A percentile compares a stretch with the other conserved stretches of the same genome.
Conservation (phyloP, 2,329 filamentous ascomycete species). For the Alternaria sp. region DNA sequence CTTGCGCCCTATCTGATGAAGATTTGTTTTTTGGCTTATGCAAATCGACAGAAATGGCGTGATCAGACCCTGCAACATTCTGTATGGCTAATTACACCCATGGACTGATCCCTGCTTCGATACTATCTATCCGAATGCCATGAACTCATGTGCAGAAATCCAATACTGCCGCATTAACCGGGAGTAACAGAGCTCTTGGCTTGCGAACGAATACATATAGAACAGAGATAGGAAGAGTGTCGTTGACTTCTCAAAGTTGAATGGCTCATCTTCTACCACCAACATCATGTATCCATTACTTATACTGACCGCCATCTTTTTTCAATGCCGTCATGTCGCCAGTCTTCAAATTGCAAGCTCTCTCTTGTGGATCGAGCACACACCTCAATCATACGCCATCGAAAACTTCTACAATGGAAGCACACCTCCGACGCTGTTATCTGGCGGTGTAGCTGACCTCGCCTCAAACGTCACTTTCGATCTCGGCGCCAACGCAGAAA, state of each 20-base stretch:
- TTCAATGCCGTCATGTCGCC: not conserved
- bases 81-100: conserved; percentile 4
- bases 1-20: not conserved
- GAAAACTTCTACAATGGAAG: not conserved
- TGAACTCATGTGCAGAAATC: not conserved
- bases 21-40: not conserved
- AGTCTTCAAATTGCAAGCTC: conserved; percentile 26
- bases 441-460: too few species aligned
- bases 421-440: too few species aligned
- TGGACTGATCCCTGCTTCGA: conserved; percentile 5
- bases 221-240: not conserved
- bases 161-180: not conserved
- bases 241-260: not conserved
- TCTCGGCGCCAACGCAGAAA: too few species aligned
- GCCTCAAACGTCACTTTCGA: too few species aligned
- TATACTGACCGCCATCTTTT: not conserved
- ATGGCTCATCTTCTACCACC: not conserved
- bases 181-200: not conserved
- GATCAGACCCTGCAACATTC: not conserved
- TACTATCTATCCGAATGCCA: not conserved
- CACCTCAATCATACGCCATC: conserved; percentile 38
- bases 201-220: not conserved
- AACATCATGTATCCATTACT: not conserved
- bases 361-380: conserved; percentile 38
- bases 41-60: not conserved